Evolutionary conservation across 257 asterid genomes (phyloP), one percentile per base, ranked within the genome.

Genomic region (Euphrasia confusa): DNA sequence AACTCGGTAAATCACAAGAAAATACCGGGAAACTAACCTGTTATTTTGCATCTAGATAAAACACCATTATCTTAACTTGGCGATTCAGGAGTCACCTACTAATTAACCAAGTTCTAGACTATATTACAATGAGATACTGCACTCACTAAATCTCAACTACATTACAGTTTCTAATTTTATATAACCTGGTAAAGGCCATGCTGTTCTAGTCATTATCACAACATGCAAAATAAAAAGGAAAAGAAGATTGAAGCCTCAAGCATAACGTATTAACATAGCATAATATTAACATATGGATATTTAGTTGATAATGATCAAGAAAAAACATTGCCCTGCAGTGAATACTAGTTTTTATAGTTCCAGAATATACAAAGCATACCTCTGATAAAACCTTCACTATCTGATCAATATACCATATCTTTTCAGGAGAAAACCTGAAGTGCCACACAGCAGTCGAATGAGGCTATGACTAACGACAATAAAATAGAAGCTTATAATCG

Each of bases 391-490:
- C 96, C 85, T 87, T 89, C 69, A 93, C 87, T 95, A 93, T 85
- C 77, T 93, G 95, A 82, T 89, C 95, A 64, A 93, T 82, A 72
- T 93, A 89, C 99, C 97, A 93, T 48, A 79, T 73, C 74, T 89
- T 93, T 67, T 93, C 97, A 6, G 96, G 90, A 50, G 95, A 85
- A 72, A 82, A 90, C 92, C 99, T 93, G 83, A 56, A 73, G 74
- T 73, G 81, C 54, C 75, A 74, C 49, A 82, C 44, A 71, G 63
- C 35, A 64, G 55, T 68, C 18, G 58, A 75, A 79, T 58, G 70
- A 71, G 68, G 49, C 45, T 26, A 69, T 50, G 63, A 60, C 48
- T 27, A 66, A 39, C 61, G 15, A 30, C 62, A 54, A 40, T 63
- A 64, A 57, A 77, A 72, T 58, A 63, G 52, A 60, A 77, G 67